Conservation (phyloP, 345 rosid genomes). For the Citrus unshiu region DNA sequence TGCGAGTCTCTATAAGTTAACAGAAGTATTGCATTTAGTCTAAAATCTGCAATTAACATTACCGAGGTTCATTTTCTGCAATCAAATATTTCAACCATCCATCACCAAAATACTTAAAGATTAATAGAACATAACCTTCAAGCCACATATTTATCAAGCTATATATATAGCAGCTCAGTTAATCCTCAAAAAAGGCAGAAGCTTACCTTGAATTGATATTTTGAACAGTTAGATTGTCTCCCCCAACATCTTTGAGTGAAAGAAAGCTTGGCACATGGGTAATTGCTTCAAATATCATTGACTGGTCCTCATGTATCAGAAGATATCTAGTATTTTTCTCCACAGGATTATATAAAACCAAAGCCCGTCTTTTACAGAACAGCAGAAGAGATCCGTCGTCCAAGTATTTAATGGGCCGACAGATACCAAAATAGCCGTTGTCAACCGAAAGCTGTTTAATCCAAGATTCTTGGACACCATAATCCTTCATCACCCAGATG, state of each 20-base stretch:
- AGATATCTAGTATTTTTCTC: not conserved
- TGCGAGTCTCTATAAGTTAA: not conserved
- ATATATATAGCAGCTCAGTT: not conserved
- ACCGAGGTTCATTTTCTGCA: not conserved
- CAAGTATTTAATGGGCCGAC: constrained; percentile 4
- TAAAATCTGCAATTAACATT: too few species aligned
- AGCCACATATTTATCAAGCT: not conserved
- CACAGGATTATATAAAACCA: constrained; percentile 4
- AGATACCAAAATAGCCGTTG: not conserved
- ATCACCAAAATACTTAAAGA: not conserved
- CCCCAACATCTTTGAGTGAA: constrained; percentile 5
- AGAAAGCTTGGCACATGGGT: constrained; percentile 2
- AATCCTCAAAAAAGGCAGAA: not conserved
- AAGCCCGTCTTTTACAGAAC: not conserved
- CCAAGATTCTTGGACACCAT: constrained; percentile 22
- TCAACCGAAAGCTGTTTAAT: not conserved
- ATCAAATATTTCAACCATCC: not conserved
- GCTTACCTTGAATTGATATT: constrained; percentile 2
- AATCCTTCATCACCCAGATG: constrained; percentile 23
- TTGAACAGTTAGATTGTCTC: not conserved
- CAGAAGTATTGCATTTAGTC: not conserved
- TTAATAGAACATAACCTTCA: not conserved
- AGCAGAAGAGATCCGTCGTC: not conserved
- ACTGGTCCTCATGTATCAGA: not conserved
- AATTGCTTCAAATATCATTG: constrained; percentile 6